Evolutionary conservation across 176 grass and related monocot genomes (phyloP).

Genomic region (Aegilops tauschii): DNA sequence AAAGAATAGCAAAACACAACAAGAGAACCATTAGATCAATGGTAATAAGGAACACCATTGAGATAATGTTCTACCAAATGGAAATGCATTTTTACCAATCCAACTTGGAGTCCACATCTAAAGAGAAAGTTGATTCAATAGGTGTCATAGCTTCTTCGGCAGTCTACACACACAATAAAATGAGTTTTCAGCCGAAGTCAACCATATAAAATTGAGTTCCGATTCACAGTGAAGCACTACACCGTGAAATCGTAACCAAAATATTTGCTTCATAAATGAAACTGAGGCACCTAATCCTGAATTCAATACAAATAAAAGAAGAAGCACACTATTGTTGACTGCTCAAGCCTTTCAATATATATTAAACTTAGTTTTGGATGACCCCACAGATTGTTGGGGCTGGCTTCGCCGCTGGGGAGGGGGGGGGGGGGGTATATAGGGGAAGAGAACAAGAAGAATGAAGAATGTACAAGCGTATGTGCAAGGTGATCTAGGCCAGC

Average conservation of each 20-base stretch:
- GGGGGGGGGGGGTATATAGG: no score
- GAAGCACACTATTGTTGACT: background rate
- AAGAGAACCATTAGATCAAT: background rate
- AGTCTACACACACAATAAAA: constrained; percentile 58
- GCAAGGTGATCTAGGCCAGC: no score
- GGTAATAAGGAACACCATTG: constrained; percentile 13
- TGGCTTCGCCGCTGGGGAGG: no score
- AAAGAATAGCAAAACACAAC: background rate
- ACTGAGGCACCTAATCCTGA: background rate
- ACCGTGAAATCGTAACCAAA: background rate
- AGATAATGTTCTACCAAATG: constrained; percentile 20
- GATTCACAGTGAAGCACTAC: background rate
- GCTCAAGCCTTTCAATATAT: background rate
- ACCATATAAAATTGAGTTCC: background rate
- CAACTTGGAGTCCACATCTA: constrained; percentile 99
- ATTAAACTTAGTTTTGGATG: background rate
- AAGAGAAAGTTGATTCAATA: constrained; percentile 98
- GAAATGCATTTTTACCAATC: constrained; percentile 68
- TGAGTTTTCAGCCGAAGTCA: constrained; percentile 9
- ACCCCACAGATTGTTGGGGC: no score
- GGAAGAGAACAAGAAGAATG: no score
- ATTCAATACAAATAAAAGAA: background rate
- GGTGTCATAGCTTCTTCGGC: constrained; percentile 98
- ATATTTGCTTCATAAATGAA: constrained; percentile 12
- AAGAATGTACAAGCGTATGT: no score